Evolutionary conservation across 1,284 basidiomycete genomes (phyloP).

Genomic region (Rhodotorula mucilaginosa): DNA sequence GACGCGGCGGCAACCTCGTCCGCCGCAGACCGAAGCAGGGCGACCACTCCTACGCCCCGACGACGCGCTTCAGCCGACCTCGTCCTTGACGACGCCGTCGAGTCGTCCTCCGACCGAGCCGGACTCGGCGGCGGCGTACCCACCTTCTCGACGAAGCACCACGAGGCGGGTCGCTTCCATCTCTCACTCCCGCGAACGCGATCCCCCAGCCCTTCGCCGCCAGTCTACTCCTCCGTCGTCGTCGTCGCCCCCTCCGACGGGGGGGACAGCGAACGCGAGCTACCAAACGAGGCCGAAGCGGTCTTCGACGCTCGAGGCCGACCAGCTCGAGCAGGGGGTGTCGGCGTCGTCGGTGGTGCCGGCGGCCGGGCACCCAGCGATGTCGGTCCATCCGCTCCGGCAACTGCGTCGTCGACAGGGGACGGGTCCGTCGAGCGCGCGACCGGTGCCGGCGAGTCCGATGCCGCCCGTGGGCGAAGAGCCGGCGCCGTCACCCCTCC

Average conservation of each 20-base stretch:
- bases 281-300: not conserved
- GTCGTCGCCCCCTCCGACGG: not conserved
- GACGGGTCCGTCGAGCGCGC: constrained; percentile 26
- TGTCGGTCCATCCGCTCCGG: constrained; percentile 19
- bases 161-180: constrained; percentile 7
- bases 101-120: not conserved
- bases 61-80: not conserved
- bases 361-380: not conserved
- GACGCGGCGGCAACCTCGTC: not conserved
- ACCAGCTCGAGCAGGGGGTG: constrained; percentile 20
- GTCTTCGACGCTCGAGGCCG: constrained; percentile 19
- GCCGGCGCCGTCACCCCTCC: not conserved
- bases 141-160: constrained; percentile 9
- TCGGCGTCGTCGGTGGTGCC: not conserved
- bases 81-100: not conserved
- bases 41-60: not conserved
- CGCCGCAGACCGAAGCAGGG: not conserved
- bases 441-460: not conserved
- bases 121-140: not conserved
- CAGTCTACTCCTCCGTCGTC: constrained; percentile 20
- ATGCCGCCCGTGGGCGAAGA: not conserved
- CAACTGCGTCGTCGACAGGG: constrained; percentile 21
- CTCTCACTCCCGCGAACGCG: constrained; percentile 1
- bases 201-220: constrained; percentile 16
- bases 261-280: not conserved